phyloP scores from a whole-genome alignment of 495 filamentous ascomycete species.

The Cercophora newfieldiana region DNA sequence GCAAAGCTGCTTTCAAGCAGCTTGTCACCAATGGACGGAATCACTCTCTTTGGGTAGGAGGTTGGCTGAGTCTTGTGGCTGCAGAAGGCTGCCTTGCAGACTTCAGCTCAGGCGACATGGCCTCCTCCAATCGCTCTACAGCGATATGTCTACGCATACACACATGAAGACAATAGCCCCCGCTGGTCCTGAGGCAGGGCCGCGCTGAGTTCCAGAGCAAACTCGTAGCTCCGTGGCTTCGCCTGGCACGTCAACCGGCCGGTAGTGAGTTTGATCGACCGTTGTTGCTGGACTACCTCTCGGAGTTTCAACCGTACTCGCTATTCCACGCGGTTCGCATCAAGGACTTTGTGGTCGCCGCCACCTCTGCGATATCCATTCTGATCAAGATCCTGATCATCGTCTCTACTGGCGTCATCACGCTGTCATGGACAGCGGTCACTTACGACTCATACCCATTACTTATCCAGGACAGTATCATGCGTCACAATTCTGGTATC shows the following conservation, averaged over 20 bases:
- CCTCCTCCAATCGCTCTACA: too few species aligned
- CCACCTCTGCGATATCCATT: slow-evolving; percentile 1
- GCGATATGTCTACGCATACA: too few species aligned
- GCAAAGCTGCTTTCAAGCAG: too few species aligned
- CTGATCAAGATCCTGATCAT: slow-evolving; percentile 8
- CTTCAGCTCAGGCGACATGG: too few species aligned
- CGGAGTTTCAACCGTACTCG: background rate
- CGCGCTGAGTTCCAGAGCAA: slow-evolving; percentile 20
- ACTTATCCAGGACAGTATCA: background rate
- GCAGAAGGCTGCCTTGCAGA: too few species aligned
- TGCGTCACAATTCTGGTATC: background rate
- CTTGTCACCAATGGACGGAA: too few species aligned
- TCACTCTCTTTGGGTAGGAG: too few species aligned
- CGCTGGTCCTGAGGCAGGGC: too few species aligned
- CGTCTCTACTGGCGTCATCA: slow-evolving; percentile 17
- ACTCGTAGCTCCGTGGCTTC: slow-evolving; percentile 17
- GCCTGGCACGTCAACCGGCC: background rate
- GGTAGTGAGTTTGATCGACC: background rate
- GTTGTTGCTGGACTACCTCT: slow-evolving; percentile 19
- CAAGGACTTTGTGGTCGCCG: slow-evolving; percentile 10
- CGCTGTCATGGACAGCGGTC: slow-evolving; percentile 9
- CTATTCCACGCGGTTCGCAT: background rate
- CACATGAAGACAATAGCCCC: too few species aligned
- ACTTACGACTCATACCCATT: background rate
- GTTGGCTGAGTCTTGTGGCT: too few species aligned